Evolutionary conservation across 371 early-diverging fungal species (phyloP).

Genomic region (Vairimorpha apis): DNA sequence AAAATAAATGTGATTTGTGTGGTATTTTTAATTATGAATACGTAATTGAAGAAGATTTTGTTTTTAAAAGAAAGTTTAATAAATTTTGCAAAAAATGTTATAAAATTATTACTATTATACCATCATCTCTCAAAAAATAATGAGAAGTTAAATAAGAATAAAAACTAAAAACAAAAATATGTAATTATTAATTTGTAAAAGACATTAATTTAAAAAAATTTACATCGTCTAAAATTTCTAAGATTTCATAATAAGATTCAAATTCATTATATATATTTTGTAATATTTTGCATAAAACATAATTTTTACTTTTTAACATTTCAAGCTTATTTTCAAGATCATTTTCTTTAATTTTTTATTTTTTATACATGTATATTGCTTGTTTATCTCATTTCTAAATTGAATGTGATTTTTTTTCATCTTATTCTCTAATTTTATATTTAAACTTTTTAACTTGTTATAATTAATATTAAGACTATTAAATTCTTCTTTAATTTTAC

Average conservation of each 20-base stretch:
- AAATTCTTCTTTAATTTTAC: too few species aligned
- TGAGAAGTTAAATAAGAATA: too few species aligned
- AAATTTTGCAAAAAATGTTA: conserved; percentile 9
- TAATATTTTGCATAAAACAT: not conserved
- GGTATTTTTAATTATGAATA: not conserved
- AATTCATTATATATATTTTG: not conserved
- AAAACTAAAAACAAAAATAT: too few species aligned
- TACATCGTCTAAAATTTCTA: too few species aligned
- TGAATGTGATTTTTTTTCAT: not conserved
- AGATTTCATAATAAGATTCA: too few species aligned
- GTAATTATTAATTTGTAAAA: too few species aligned
- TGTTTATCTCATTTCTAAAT: too few species aligned
- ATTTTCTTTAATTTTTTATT: not conserved
- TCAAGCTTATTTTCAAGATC: not conserved
- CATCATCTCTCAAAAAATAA: not conserved
- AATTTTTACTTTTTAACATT: not conserved
- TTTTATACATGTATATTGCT: not conserved
- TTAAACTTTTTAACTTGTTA: not conserved
- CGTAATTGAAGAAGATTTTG: not conserved
- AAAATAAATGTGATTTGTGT: conserved; percentile 3
- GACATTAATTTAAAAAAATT: too few species aligned
- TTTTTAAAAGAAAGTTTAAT: not conserved
- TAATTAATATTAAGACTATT: too few species aligned
- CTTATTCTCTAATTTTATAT: not conserved
- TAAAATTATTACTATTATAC: not conserved